Evolutionary conservation across 495 filamentous ascomycete species (phyloP).

Genomic region (Glonium stellatum): DNA sequence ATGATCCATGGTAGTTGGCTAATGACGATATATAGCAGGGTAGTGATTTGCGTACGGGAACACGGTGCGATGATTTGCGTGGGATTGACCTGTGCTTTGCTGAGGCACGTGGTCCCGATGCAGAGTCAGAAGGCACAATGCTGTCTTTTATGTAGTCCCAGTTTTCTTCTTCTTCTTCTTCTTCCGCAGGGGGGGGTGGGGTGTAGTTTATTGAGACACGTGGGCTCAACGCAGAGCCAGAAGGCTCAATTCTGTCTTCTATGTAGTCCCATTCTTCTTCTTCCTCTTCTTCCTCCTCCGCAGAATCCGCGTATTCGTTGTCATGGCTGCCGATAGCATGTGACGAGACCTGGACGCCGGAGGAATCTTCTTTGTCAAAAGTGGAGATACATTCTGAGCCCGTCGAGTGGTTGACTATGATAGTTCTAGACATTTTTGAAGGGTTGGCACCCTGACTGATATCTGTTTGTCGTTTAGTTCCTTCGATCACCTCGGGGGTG

Average conservation of each 20-base stretch:
- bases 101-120: constrained; percentile 30
- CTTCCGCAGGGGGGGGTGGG: no score
- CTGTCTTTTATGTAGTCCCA: constrained; percentile 35
- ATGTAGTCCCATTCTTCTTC: no score
- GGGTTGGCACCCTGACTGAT: no score
- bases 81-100: constrained; percentile 15
- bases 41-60: constrained; percentile 18
- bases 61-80: constrained; percentile 27
- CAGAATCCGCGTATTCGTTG: constrained; percentile 21
- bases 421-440: no score
- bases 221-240: no score
- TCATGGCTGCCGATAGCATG: constrained; percentile 17
- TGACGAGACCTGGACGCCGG: constrained; percentile 27
- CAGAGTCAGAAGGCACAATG: constrained; percentile 38
- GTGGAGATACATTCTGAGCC: constrained; percentile 20
- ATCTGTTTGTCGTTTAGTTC: no score
- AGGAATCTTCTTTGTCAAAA: constrained; percentile 26
- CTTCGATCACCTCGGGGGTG: no score
- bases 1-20: constrained; percentile 21
- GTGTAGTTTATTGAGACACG: no score
- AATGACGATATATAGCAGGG: no score
- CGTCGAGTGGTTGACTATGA: constrained; percentile 26
- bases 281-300: constrained; percentile 16
- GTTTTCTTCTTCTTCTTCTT: constrained; percentile 22
- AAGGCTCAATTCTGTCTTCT: no score